Conservation (phyloP, 2,329 filamentous ascomycete species). For the Colletotrichum sp. region DNA sequence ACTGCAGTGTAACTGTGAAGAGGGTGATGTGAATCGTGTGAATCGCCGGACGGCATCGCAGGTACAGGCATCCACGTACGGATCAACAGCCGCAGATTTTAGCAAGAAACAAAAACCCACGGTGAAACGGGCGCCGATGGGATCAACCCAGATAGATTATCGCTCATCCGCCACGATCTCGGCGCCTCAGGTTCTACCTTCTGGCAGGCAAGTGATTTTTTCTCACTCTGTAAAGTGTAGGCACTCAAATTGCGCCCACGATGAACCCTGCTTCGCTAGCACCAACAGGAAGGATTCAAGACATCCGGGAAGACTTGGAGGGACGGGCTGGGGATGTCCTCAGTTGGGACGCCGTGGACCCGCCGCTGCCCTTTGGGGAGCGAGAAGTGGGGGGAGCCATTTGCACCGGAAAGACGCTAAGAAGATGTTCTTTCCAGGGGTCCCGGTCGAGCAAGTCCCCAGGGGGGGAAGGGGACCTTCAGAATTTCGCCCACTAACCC, state of each 20-base stretch:
- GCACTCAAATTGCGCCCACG: neutral
- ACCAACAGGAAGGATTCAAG: conserved; percentile 1
- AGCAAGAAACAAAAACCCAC: conserved; percentile 5
- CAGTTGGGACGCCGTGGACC: neutral
- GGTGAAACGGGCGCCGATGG: neutral
- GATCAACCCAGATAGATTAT: conserved; percentile 2
- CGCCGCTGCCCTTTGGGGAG: conserved; percentile 6
- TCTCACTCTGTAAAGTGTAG: neutral
- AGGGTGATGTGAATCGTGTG: neutral
- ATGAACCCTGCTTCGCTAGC: neutral
- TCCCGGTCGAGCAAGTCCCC: neutral
- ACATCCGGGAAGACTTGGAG: neutral
- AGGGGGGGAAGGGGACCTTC: neutral
- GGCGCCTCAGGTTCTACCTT: neutral
- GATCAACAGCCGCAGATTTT: neutral
- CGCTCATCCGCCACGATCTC: neutral
- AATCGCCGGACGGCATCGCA: neutral
- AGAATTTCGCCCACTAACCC: neutral
- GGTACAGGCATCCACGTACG: neutral
- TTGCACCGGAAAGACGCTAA: conserved; percentile 6
- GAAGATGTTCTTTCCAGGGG: neutral
- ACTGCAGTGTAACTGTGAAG: neutral
- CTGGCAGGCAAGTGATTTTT: neutral
- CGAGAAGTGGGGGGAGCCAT: neutral
- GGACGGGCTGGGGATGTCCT: neutral